Evolutionary conservation across 441 rosid species (phyloP).

Genomic region (Macaranga tanarius): DNA sequence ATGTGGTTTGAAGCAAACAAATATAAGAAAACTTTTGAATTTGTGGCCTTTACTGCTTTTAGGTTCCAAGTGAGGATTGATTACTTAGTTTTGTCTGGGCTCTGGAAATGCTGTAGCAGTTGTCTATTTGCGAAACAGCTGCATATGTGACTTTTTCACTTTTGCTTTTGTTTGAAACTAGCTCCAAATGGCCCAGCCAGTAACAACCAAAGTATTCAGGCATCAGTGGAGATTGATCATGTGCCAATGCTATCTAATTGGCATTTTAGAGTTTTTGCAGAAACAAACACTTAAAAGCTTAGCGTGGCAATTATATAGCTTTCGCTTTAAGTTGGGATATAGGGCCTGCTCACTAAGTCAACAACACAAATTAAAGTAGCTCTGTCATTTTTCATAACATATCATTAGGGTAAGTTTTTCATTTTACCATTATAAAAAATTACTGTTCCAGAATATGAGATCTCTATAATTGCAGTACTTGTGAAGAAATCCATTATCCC

Average conservation of each 20-base stretch:
- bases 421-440: neutral
- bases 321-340: neutral
- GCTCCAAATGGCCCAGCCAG: slow-evolving; percentile 19
- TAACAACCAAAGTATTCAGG: slow-evolving; percentile 26
- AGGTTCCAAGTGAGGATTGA: slow-evolving; percentile 15
- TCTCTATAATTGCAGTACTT: slow-evolving; percentile 12
- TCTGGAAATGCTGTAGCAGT: slow-evolving; percentile 13
- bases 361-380: neutral
- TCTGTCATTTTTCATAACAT: slow-evolving; percentile 2
- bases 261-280: neutral
- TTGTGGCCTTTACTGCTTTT: neutral
- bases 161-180: slow-evolving; percentile 14
- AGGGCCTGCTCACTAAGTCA: slow-evolving; percentile 15
- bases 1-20: too few relatives aligned
- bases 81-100: slow-evolving; percentile 8
- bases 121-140: slow-evolving; percentile 35
- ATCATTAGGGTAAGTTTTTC: neutral
- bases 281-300: neutral
- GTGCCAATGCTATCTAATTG: slow-evolving; percentile 4
- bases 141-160: slow-evolving; percentile 26
- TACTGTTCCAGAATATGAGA: neutral
- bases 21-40: too few relatives aligned
- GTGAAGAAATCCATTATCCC: neutral
- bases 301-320: neutral
- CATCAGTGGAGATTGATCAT: slow-evolving; percentile 20